phyloP scores from a whole-genome alignment of 345 rosid genomes.

The Clausena lansium region DNA sequence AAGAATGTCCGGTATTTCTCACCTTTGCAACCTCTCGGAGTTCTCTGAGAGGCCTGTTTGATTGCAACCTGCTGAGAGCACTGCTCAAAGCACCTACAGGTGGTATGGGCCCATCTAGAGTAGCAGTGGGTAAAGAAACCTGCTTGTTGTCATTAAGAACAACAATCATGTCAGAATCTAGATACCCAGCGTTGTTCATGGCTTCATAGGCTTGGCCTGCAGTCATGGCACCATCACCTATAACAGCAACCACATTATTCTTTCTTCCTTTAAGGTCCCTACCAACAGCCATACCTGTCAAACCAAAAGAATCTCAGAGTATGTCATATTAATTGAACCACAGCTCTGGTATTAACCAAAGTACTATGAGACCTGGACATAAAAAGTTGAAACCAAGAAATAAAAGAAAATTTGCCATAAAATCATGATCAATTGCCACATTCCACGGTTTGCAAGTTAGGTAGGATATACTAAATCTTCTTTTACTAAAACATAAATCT shows the following conservation, averaged over 20 bases:
- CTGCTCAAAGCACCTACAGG: constrained; percentile 99
- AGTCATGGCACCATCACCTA: constrained; percentile 99
- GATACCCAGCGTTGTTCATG: constrained; percentile 96
- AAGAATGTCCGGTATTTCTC: background rate
- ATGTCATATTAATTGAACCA: background rate
- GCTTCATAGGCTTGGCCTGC: constrained; percentile 99
- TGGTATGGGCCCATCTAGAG: constrained; percentile 84
- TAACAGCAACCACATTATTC: constrained; percentile 76
- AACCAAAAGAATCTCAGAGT: constrained; percentile 9
- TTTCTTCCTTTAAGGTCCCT: constrained; percentile 80
- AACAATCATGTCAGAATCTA: constrained; percentile 95
- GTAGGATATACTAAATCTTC: background rate
- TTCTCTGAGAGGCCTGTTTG: constrained; percentile 90
- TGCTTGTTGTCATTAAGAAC: constrained; percentile 98
- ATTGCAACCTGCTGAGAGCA: constrained; percentile 90
- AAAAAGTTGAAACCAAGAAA: background rate
- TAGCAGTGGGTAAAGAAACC: constrained; percentile 95
- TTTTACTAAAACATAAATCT: background rate
- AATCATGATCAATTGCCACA: background rate
- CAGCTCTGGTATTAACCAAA: background rate
- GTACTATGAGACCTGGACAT: background rate
- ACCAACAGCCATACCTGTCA: constrained; percentile 92
- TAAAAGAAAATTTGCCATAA: background rate
- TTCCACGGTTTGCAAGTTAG: background rate
- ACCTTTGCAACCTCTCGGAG: constrained; percentile 99